These are phyloP conservation scores for Monosporascus sp. DNA, from an alignment of 2,329 filamentous ascomycete species.

Conservation along the genomic window DNA sequence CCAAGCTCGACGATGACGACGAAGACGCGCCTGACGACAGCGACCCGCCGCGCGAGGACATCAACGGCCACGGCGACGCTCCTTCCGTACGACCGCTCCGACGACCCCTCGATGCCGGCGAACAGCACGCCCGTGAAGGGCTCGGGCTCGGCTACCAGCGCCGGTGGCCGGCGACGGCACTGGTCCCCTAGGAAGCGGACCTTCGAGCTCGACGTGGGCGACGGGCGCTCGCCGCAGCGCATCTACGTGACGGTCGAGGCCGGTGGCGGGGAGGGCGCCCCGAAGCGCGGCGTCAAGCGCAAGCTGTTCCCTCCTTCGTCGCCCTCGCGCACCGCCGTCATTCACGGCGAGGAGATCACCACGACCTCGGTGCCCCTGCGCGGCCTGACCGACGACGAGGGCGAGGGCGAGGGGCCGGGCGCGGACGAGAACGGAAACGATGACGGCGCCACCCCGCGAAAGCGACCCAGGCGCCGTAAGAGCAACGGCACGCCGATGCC, in stretches of 20 bases:
- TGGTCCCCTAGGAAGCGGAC: slow-evolving; percentile 50
- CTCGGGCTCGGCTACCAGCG: slow-evolving; percentile 21
- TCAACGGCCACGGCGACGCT: too few species aligned
- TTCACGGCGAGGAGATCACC: slow-evolving; percentile 33
- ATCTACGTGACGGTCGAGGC: slow-evolving; percentile 52
- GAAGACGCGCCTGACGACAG: slow-evolving; percentile 4
- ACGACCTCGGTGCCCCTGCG: slow-evolving; percentile 47
- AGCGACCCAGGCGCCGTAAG: slow-evolving; percentile 39
- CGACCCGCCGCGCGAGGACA: too few species aligned
- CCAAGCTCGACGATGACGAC: slow-evolving; percentile 21
- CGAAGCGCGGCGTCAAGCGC: slow-evolving; percentile 25
- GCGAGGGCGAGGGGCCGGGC: neutral
- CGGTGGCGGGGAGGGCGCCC: slow-evolving; percentile 24
- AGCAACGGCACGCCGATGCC: slow-evolving; percentile 49
- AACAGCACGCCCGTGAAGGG: slow-evolving; percentile 37
- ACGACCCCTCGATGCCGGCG: slow-evolving; percentile 36
- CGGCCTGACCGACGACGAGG: slow-evolving; percentile 37
- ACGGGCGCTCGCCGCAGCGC: slow-evolving; percentile 43
- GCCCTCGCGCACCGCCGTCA: slow-evolving; percentile 28
- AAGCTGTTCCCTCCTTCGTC: slow-evolving; percentile 33
- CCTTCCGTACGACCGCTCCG: slow-evolving; percentile 22
- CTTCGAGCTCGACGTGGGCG: slow-evolving; percentile 51
- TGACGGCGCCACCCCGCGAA: slow-evolving; percentile 32
- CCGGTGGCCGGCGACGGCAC: neutral
- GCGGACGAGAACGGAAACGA: slow-evolving; percentile 17